These are phyloP conservation scores for Berkeleyomyces basicola DNA, from an alignment of 2,329 filamentous ascomycete genomes.

Conservation along the genomic window DNA sequence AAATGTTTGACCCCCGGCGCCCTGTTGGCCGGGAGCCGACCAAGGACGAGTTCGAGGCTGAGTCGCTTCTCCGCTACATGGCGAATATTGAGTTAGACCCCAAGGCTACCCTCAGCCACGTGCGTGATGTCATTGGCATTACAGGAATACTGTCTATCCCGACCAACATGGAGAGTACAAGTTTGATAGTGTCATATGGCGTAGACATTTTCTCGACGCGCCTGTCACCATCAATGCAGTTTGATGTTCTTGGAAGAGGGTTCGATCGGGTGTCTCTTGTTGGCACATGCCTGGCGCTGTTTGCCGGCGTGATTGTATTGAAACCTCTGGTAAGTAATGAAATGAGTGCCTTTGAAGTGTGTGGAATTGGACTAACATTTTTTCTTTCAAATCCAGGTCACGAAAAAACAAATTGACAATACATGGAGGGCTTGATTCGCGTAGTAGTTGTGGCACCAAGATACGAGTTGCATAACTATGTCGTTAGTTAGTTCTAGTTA, in stretches of 20 bases:
- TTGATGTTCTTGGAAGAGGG: conserved; percentile 82
- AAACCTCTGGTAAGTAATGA: conserved; percentile 62
- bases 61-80: conserved; percentile 62
- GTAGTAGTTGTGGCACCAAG: not conserved
- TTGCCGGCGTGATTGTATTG: conserved; percentile 58
- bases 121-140: conserved; percentile 64
- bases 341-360: not conserved
- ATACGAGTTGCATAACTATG: not conserved
- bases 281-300: conserved; percentile 65
- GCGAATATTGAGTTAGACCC: conserved; percentile 73
- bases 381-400: conserved; percentile 25
- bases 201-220: conserved; percentile 77
- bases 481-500: too few species aligned
- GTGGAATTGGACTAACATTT: conserved; percentile 20
- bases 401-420: conserved; percentile 51
- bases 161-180: conserved; percentile 79
- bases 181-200: conserved; percentile 74
- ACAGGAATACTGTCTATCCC: conserved; percentile 56
- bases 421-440: conserved; percentile 33
- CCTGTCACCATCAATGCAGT: conserved; percentile 72
- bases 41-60: conserved; percentile 55
- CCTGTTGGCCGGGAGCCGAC: conserved; percentile 74
- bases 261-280: conserved; percentile 85
- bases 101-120: conserved; percentile 63
- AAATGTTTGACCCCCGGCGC: conserved; percentile 67